Evolutionary conservation across 2,329 filamentous ascomycete genomes (phyloP).

Genomic region (Botrytis sinoallii): DNA sequence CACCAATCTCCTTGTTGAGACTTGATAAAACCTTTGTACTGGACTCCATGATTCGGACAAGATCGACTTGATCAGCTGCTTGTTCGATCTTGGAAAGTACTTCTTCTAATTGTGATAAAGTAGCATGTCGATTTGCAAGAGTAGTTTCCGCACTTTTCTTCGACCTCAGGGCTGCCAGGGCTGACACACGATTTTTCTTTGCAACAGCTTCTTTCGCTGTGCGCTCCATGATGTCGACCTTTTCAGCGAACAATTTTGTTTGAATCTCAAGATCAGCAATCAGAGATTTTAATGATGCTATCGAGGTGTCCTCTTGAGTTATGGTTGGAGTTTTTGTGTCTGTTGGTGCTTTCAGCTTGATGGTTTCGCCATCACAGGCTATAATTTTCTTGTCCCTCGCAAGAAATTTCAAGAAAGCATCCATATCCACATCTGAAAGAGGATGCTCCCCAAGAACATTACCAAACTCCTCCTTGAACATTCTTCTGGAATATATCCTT

Average conservation of each 20-base stretch:
- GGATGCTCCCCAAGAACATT: constrained; percentile 48
- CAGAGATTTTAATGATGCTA: constrained; percentile 79
- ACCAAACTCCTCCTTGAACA: constrained; percentile 60
- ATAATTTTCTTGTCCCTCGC: constrained; percentile 62
- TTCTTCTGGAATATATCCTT: constrained; percentile 62
- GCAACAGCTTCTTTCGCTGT: constrained; percentile 68
- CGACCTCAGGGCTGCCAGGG: constrained; percentile 73
- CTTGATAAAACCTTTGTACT: constrained; percentile 68
- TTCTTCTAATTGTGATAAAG: constrained; percentile 77
- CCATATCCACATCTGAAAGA: constrained; percentile 63
- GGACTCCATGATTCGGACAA: constrained; percentile 78
- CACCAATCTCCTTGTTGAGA: constrained; percentile 76
- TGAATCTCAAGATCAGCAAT: constrained; percentile 72
- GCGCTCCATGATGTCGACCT: constrained; percentile 61
- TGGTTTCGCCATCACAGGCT: constrained; percentile 61
- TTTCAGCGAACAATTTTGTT: constrained; percentile 61
- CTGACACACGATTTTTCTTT: constrained; percentile 70
- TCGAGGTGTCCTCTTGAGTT: constrained; percentile 73
- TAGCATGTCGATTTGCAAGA: constrained; percentile 67
- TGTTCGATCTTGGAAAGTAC: constrained; percentile 81
- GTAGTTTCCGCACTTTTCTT: constrained; percentile 79
- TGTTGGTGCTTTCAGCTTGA: constrained; percentile 68
- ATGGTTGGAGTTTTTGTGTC: constrained; percentile 46
- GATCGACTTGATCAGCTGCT: constrained; percentile 78
- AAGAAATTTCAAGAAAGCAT: constrained; percentile 67